These are phyloP conservation scores for Thalassiosira sp. DNA, from an alignment of 352 stramenopile genomes.

Conservation along the genomic window DNA sequence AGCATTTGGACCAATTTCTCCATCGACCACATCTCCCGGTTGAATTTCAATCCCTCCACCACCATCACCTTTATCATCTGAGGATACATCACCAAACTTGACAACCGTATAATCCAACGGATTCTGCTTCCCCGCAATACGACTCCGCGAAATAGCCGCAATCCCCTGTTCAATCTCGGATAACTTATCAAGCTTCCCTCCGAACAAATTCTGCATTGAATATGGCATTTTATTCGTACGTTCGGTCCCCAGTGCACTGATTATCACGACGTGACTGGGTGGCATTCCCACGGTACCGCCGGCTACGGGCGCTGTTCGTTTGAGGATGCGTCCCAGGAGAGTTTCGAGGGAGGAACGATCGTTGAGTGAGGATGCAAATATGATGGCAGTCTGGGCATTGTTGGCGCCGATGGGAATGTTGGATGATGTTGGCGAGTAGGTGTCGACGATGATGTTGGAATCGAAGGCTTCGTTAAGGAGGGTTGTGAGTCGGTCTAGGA, in stretches of 20 bases:
- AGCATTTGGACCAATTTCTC: conserved; percentile 53
- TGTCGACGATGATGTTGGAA: conserved; percentile 51
- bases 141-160: conserved; percentile 46
- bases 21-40: conserved; percentile 71
- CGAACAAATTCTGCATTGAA: conserved; percentile 74
- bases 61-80: conserved; percentile 26
- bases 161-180: conserved; percentile 69
- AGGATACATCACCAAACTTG: conserved; percentile 64
- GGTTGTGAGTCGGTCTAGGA: conserved; percentile 36
- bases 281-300: conserved; percentile 45
- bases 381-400: conserved; percentile 53
- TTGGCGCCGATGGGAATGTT: conserved; percentile 69
- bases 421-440: conserved; percentile 46
- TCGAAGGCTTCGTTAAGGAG: conserved; percentile 43
- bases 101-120: conserved; percentile 78
- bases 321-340: conserved; percentile 60
- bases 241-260: conserved; percentile 70
- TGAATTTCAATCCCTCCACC: conserved; percentile 33
- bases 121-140: conserved; percentile 33
- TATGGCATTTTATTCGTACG: conserved; percentile 73
- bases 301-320: conserved; percentile 50
- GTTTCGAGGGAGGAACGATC: conserved; percentile 49
- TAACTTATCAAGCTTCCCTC: conserved; percentile 66
- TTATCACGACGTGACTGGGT: conserved; percentile 67
- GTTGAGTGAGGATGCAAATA: conserved; percentile 65